A percentile compares a stretch with the other conserved stretches of the same genome.
These are phyloP conservation scores for Hyaloperonospora arabidopsidis DNA, from an alignment of 352 stramenopile species.

Conservation along the genomic window DNA sequence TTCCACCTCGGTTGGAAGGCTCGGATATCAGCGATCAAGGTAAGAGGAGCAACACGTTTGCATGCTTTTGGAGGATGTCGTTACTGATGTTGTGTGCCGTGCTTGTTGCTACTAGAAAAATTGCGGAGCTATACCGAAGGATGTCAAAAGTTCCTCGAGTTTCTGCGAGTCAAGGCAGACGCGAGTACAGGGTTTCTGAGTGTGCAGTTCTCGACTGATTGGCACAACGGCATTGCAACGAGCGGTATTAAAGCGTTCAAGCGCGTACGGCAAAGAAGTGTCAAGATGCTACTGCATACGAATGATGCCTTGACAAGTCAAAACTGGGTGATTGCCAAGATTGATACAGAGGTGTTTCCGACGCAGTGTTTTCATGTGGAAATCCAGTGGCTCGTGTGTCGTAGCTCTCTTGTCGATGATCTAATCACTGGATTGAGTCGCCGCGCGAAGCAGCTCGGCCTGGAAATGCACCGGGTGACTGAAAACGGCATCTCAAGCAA, in stretches of 20 bases:
- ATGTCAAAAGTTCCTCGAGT: constrained; percentile 64
- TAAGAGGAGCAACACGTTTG: constrained; percentile 6
- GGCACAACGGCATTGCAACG: constrained; percentile 31
- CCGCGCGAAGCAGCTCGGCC: constrained; percentile 64
- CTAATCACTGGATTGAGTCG: constrained; percentile 61
- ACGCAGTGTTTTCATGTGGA: constrained; percentile 79
- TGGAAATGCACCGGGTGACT: constrained; percentile 63
- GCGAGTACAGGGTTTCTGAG: constrained; percentile 42
- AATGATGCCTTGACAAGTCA: constrained; percentile 63
- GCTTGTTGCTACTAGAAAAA: constrained; percentile 29
- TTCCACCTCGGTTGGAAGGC: constrained; percentile 40
- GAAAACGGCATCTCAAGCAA: constrained; percentile 77
- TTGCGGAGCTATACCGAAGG: constrained; percentile 53
- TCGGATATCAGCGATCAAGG: constrained; percentile 28
- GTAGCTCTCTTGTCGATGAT: constrained; percentile 74
- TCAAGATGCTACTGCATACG: constrained; percentile 66
- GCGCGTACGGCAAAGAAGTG: constrained; percentile 50
- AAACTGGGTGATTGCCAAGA: constrained; percentile 73
- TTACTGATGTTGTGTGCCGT: constrained; percentile 6
- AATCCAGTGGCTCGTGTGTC: constrained; percentile 81
- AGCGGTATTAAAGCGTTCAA: constrained; percentile 58
- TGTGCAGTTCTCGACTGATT: constrained; percentile 50
- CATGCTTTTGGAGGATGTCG: background rate
- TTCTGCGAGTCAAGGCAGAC: constrained; percentile 52
- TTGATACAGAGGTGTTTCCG: constrained; percentile 62